Evolutionary conservation across 1,284 basidiomycete species (phyloP), one percentile per base, ranked within the genome.

Genomic region (Trametes pubescens): DNA sequence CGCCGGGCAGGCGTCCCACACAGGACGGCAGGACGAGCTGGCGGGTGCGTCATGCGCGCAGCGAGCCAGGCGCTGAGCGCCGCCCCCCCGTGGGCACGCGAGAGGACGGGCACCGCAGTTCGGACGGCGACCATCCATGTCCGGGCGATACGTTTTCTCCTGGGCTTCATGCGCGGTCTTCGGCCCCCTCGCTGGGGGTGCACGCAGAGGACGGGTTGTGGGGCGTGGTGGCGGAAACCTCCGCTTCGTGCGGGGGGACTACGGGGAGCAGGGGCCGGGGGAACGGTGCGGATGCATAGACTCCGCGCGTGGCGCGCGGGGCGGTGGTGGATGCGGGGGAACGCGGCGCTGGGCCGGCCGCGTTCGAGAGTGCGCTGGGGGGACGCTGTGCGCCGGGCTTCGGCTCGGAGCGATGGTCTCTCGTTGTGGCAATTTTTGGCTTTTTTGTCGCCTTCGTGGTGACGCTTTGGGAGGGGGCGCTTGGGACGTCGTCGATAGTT

Each of bases 281-380:
- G 66, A 70, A 60, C 38, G 57, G 63, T 55, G 67, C 47, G 61
- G 67, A 58, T 64, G 69, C 52, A 58, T 68, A 29, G 67, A 51
- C 59, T 46, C 60, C 24, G 16, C 18, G 40, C 16, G 26, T 32
- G 21, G 3, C 22, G 60, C 43, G 38, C 44, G 66, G 66, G 65
- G 58, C 68, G 71, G 69, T 64, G 65, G 51, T 44, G 64, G 56
- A 67, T 70, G 71, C 70, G 71, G 70, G 71, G 71, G 71, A 67
- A 67, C 56, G 65, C 59, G 61, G 55, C 37, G 18, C 29, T 70
- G 65, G 71, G 65, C 70, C 65, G 59, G 59, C 60, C 55, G 63
- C 60, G 61, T 66, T 70, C 65, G 70, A 69, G 66, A 72, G 66
- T 63, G 64, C 16, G 67, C 62, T 65, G 56, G 59, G 24, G 24